Evolutionary conservation across 345 rosid genomes (phyloP), one percentile per base, ranked within the genome.

Genomic region (Chamaenerion angustifolium): DNA sequence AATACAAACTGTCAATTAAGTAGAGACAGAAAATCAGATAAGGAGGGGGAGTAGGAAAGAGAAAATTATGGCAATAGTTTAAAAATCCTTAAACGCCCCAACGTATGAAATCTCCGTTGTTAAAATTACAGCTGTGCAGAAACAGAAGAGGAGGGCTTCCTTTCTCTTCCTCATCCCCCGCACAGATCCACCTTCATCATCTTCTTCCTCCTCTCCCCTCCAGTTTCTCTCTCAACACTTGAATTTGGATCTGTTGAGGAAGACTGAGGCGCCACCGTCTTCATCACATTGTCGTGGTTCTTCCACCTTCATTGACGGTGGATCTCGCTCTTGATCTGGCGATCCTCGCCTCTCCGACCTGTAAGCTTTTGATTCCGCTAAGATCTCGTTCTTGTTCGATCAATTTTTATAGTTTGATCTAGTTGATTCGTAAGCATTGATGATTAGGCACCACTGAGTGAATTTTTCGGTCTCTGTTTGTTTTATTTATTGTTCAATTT

Each of bases 291-390:
- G 15, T 31, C 43, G 21, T 7, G 12, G 27, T 15, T 18, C 50
- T 9, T n/a, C 50, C 40, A 2, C 25, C 48, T 43, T 35, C 43
- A 14, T 11, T 43, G 43, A 3, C 45, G 35, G 35, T 16, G 51
- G 59, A 56, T 56, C 59, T 56, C 40, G 43, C 51, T 56, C 51
- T 17, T 51, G 51, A n/a, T 47, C 59, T 41, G 52, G 52, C 46
- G 52, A 16, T 46, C 45, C 16, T 40, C 53, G 17, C 53, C 52
- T 48, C 40, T 19, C 45, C 37, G 13, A 11, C 40, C 1, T 18
- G 58, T 53, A 53, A 54, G 57, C 40, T 16, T 37, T 14, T 17
- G 23, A 52, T 18, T 59, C 51, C 44, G 48, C 16, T 23, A 19
- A 7, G 31, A 27, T 19, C 10, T 44, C 45, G 11, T 12, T 0